A percentile compares a stretch with the other conserved stretches of the same genome.
These are phyloP conservation scores for Aspergillus viridinutans DNA, from an alignment of 2,329 filamentous ascomycete genomes.

Conservation along the genomic window DNA sequence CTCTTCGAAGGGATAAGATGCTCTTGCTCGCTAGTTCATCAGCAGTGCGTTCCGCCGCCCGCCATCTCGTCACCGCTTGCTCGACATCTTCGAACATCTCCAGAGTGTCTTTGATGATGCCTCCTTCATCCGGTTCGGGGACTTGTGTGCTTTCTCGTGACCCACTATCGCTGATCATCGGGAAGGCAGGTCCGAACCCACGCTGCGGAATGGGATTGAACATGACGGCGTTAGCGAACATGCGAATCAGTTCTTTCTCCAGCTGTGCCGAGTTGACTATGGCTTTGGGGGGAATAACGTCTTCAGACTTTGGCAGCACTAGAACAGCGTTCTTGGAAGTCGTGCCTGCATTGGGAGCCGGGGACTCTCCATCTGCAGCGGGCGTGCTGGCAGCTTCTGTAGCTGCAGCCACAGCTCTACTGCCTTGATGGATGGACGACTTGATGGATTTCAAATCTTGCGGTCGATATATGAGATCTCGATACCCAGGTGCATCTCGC, in stretches of 20 bases:
- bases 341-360: constrained; percentile 28
- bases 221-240: constrained; percentile 98
- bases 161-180: constrained; percentile 42
- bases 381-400: constrained; percentile 62
- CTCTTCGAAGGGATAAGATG: constrained; percentile 32
- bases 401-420: constrained; percentile 40
- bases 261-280: constrained; percentile 93
- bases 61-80: constrained; percentile 69
- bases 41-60: constrained; percentile 60
- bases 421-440: constrained; percentile 57
- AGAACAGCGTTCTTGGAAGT: constrained; percentile 41
- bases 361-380: constrained; percentile 56
- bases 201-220: constrained; percentile 83
- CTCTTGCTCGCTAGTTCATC: constrained; percentile 38
- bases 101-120: constrained; percentile 78
- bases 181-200: constrained; percentile 62
- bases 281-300: constrained; percentile 77
- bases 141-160: constrained; percentile 44
- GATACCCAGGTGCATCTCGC: constrained; percentile 71
- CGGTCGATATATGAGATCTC: constrained; percentile 66
- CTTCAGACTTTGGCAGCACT: constrained; percentile 57
- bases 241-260: constrained; percentile 88
- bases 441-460: constrained; percentile 76
- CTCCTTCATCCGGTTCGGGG: constrained; percentile 73
- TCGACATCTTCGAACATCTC: constrained; percentile 90